phyloP scores from a whole-genome alignment of 2,329 filamentous ascomycete genomes.

The Pyrenophora seminiperda region DNA sequence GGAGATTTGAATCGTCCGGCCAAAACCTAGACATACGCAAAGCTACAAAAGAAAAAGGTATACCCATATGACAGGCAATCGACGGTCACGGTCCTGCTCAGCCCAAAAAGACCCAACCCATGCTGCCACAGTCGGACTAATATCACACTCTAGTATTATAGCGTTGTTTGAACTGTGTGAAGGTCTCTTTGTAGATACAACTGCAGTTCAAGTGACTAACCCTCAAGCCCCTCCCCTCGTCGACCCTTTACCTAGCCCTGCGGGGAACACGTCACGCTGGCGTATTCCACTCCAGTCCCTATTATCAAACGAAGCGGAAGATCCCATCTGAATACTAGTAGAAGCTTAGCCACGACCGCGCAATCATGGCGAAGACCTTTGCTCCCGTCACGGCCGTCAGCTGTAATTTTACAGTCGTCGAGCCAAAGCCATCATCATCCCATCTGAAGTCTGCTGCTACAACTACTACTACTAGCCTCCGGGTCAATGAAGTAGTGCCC shows the following conservation, averaged over 20 bases:
- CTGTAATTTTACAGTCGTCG: constrained; percentile 37
- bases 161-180: constrained; percentile 45
- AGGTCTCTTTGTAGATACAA: constrained; percentile 29
- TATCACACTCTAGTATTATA: constrained; percentile 41
- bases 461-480: constrained; percentile 34
- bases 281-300: constrained; percentile 44
- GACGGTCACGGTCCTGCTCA: constrained; percentile 39
- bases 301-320: constrained; percentile 55
- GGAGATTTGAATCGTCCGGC: constrained; percentile 57
- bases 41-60: constrained; percentile 41
- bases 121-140: constrained; percentile 41
- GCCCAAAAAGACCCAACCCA: constrained; percentile 29
- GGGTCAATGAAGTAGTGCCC: constrained; percentile 39
- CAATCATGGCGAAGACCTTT: constrained; percentile 55
- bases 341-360: constrained; percentile 44
- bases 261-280: constrained; percentile 48
- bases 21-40: constrained; percentile 42
- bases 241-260: constrained; percentile 24
- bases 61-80: constrained; percentile 44
- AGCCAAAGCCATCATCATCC: constrained; percentile 44
- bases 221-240: constrained; percentile 18
- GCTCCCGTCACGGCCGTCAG: constrained; percentile 35
- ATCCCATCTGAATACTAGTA: constrained; percentile 55
- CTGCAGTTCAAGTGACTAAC: constrained; percentile 44
- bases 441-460: constrained; percentile 49